Evolutionary conservation across 805 yeast genomes (phyloP), one percentile per base, ranked within the genome.

Genomic region (Isabelozyma rhagii): DNA sequence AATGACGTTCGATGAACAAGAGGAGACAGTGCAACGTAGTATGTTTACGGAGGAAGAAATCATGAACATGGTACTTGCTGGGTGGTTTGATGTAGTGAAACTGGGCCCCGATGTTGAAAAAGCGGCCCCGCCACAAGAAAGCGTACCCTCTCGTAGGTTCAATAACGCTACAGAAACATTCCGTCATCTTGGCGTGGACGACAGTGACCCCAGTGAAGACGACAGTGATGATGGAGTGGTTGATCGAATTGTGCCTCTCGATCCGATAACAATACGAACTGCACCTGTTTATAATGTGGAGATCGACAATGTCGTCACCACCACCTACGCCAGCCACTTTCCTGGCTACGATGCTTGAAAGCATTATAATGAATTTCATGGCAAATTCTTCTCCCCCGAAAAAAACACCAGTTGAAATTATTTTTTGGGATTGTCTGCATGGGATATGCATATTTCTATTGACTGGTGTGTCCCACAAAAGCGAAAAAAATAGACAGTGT

Each of bases 11-110:
- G 44, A 57, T 15, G 36, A 42, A 44, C 9, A 17, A 4, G 46
- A 51, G 15, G 49, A 48, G 34, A 41, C 18, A 17, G 54, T 54
- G 11, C 43, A 45, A 17, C 38, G 41, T 6, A 45, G 53, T 4
- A 51, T 53, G 51, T 46, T 45, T 36, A 42, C 46, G 4, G 55
- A 48, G 14, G 49, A 43, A n/a, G 48, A 51, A 43, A 41, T 48
- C 43, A 34, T 43, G n/a, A 47, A 49, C 38, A 2, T 43, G 45
- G 15, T 43, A 8, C 36, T 31, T 31, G n/a, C 36, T 31, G 36
- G 36, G 36, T 31, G 36, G 36, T 31, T 31, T 31, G 36, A 31
- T 13, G 36, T 31, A 31, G n/a, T 13, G n/a, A 31, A 31, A 13
- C 36, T 6, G 10, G 10, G 4, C 25, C 25, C 25, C 25, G 6